Percentiles rank a stretch among this genome's conserved stretches.
Conservation (phyloP, 305 asterid species). For the Solanum chacoense region DNA sequence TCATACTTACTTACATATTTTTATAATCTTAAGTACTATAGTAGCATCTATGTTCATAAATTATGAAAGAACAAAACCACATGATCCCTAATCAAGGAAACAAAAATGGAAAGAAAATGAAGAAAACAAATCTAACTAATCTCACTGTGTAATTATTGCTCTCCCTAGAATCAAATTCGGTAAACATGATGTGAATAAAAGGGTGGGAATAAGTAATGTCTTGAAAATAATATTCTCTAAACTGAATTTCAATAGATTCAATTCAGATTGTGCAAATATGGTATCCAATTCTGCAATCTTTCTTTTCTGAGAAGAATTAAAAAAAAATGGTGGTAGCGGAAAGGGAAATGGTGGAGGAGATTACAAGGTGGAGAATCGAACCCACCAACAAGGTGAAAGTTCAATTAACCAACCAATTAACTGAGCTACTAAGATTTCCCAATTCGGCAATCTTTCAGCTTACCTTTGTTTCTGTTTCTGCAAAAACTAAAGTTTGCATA, state of each 20-base stretch:
- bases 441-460: background rate
- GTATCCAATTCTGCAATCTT: background rate
- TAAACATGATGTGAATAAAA: background rate
- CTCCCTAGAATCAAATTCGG: background rate
- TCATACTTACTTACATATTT: background rate
- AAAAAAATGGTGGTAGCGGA: background rate
- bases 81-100: background rate
- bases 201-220: background rate
- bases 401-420: background rate
- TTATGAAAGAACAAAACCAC: background rate
- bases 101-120: background rate
- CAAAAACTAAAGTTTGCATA: background rate
- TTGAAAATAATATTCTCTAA: background rate
- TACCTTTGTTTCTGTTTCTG: background rate
- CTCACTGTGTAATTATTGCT: background rate
- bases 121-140: background rate
- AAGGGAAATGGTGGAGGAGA: background rate
- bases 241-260: background rate
- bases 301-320: background rate
- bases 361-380: background rate
- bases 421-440: background rate
- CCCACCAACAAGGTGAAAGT: background rate
- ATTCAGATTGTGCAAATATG: background rate
- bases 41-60: background rate
- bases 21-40: background rate